Evolutionary conservation across 2,329 filamentous ascomycete genomes (phyloP).

Genomic region (Hypoxylon sp.): DNA sequence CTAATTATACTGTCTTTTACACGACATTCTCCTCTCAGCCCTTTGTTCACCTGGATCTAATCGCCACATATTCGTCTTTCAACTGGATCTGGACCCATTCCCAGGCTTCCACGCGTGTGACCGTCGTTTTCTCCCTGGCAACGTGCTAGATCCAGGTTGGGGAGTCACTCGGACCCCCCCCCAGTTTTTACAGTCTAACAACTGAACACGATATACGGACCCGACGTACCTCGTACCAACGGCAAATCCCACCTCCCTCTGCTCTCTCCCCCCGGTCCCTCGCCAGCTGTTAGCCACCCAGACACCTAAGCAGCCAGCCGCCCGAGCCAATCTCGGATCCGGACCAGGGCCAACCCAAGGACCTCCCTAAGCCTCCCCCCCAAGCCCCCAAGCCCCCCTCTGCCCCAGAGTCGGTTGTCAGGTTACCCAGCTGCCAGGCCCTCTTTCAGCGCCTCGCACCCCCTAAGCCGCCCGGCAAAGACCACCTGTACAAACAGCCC

Average conservation of each 20-base stretch:
- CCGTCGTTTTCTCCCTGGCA: slow-evolving; percentile 37
- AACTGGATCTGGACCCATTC: slow-evolving; percentile 42
- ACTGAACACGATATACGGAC: slow-evolving; percentile 19
- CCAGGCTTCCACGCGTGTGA: slow-evolving; percentile 44
- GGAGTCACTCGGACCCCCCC: slow-evolving; percentile 34
- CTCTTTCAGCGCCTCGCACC: slow-evolving; percentile 25
- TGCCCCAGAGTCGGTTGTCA: too few relatives aligned
- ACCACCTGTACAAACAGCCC: slow-evolving; percentile 39
- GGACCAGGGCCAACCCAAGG: too few relatives aligned
- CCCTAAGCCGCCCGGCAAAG: slow-evolving; percentile 32
- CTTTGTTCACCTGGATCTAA: slow-evolving; percentile 34
- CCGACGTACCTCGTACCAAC: too few relatives aligned
- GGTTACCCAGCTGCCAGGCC: too few relatives aligned
- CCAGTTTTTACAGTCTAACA: slow-evolving; percentile 29
- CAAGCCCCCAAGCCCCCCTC: slow-evolving; percentile 37
- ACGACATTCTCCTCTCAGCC: slow-evolving; percentile 30
- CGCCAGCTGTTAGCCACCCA: too few relatives aligned
- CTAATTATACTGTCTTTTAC: slow-evolving; percentile 32
- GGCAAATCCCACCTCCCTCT: too few relatives aligned
- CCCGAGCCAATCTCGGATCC: too few relatives aligned
- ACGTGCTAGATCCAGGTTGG: slow-evolving; percentile 37
- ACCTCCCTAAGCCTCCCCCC: slow-evolving; percentile 2
- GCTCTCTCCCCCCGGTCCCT: too few relatives aligned
- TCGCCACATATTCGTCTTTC: slow-evolving; percentile 41
- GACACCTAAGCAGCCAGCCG: too few relatives aligned